Base-by-base conservation (phyloP, 2,329 filamentous ascomycete genomes). In the Trichoderma arundinaceum region DNA sequence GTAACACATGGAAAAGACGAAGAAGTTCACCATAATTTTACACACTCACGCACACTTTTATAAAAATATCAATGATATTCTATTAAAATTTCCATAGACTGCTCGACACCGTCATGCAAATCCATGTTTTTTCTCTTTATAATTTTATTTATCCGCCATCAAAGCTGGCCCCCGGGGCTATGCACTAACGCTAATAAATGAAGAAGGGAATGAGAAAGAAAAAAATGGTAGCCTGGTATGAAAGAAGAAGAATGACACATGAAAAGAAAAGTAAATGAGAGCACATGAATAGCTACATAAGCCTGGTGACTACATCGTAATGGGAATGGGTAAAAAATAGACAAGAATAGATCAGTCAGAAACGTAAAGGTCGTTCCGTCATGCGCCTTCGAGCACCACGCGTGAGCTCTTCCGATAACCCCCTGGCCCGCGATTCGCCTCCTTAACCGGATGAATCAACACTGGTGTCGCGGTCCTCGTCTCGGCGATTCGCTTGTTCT, bases 321-420 rank as follows among this genome's bases (percentile, higher is more conserved):
- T 10, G 10, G 9, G 12, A 56, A 48, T 7, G 9, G 9, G 22
- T 28, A 35, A 17, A 33, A 39, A 33, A 38, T 53, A 53, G 48
- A 53, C 48, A 63, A 54, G 59, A 46, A 46, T 63, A 41, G 10
- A 63, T 54, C 59, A 63, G 59, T 54, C 49, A 54, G 38, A 46
- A 53, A 44, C n/a, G n/a, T 46, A 53, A 51, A 54, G 8, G 49
- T 54, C 48, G 49, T 54, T 33, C 39, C 48, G 17, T 66, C 38
- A 57, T 49, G 74, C 77, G 9, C 77, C 77, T 67, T 87, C 85
- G 32, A 87, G 74, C 43, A 87, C 74, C 39, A 84, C 81, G 65
- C 80, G 79, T 74, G 86, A 83, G 71, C 85, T 87, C 75, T 82
- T 82, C 66, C 83, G 78, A 68, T 83, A 74, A 64, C 77, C 78